A percentile compares a stretch with the other conserved stretches of the same genome.
Conservation (phyloP, 352 stramenopile species). For the Globisporangium nodosum region DNA sequence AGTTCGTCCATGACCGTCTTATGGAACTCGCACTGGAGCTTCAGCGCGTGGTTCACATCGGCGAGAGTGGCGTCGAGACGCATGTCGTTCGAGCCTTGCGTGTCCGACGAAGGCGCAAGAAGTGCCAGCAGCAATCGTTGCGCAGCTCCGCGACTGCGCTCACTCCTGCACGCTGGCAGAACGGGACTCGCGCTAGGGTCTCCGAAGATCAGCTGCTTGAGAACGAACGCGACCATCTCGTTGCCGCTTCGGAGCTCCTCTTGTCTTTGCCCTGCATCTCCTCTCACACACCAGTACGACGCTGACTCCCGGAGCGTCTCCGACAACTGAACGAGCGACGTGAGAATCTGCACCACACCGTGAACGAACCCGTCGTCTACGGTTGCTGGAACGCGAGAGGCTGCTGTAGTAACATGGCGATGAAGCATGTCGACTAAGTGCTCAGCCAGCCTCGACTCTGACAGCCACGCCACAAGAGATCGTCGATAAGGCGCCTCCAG, state of each 20-base stretch:
- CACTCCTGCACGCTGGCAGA: conserved; percentile 5
- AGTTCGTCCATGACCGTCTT: conserved; percentile 19
- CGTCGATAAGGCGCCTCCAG: not conserved
- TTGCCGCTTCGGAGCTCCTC: not conserved
- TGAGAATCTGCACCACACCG: conserved; percentile 4
- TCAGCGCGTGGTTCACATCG: not conserved
- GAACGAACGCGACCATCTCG: conserved; percentile 12
- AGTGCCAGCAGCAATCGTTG: conserved; percentile 9
- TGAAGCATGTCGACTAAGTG: not conserved
- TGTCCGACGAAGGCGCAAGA: not conserved
- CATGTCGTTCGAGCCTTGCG: not conserved
- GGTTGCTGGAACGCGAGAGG: not conserved
- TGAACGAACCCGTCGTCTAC: conserved; percentile 1
- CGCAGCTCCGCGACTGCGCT: conserved; percentile 5
- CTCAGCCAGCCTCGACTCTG: not conserved
- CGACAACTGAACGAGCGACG: conserved; percentile 5
- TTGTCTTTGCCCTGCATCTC: not conserved
- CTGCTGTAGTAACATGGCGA: not conserved
- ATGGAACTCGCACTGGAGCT: conserved; percentile 19
- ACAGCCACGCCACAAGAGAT: conserved; percentile 5
- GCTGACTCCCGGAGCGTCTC: conserved; percentile 2
- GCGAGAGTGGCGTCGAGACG: not conserved
- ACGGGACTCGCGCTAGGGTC: not conserved
- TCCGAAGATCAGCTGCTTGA: conserved; percentile 15
- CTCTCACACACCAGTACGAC: not conserved